Percentiles rank a stretch among this genome's conserved stretches.
Conservation (phyloP, 805 yeast genomes). For the Metschnikowia reukaufii region DNA sequence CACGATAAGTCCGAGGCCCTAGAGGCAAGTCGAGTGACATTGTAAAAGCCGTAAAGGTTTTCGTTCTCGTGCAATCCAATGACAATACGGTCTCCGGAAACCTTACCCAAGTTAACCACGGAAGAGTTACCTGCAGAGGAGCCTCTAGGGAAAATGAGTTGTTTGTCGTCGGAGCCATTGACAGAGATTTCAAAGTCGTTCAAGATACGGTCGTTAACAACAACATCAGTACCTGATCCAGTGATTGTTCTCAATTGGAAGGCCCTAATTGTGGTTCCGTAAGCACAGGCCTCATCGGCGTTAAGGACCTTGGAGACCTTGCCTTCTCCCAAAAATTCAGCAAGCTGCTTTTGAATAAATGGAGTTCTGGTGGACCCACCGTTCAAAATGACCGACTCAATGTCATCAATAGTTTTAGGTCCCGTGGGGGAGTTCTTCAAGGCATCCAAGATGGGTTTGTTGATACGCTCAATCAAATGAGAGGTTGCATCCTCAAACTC, state of each 20-base stretch:
- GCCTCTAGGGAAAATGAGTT: constrained; percentile 49
- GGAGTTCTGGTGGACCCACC: constrained; percentile 96
- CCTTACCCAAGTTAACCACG: constrained; percentile 37
- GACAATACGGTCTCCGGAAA: constrained; percentile 29
- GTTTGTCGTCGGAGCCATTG: constrained; percentile 24
- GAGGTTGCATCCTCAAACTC: constrained; percentile 67
- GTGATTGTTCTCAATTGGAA: constrained; percentile 63
- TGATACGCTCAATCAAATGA: constrained; percentile 46
- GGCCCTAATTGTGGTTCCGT: constrained; percentile 87
- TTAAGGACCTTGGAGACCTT: constrained; percentile 78
- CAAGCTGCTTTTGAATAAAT: constrained; percentile 65
- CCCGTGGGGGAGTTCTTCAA: constrained; percentile 37
- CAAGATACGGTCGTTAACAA: constrained; percentile 55
- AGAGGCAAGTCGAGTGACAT: constrained; percentile 25
- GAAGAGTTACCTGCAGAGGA: constrained; percentile 35
- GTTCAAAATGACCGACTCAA: constrained; percentile 70
- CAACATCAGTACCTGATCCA: constrained; percentile 51
- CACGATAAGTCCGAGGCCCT: constrained; percentile 43
- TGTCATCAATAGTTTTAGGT: constrained; percentile 27
- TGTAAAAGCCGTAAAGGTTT: constrained; percentile 29
- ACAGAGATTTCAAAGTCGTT: constrained; percentile 46
- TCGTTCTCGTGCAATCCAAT: constrained; percentile 42
- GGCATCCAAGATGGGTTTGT: constrained; percentile 55
- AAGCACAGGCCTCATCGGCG: constrained; percentile 92
- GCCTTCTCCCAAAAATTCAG: constrained; percentile 56